These are phyloP conservation scores for Apiosordaria backusii DNA, from an alignment of 495 filamentous ascomycete species.

Conservation along the genomic window DNA sequence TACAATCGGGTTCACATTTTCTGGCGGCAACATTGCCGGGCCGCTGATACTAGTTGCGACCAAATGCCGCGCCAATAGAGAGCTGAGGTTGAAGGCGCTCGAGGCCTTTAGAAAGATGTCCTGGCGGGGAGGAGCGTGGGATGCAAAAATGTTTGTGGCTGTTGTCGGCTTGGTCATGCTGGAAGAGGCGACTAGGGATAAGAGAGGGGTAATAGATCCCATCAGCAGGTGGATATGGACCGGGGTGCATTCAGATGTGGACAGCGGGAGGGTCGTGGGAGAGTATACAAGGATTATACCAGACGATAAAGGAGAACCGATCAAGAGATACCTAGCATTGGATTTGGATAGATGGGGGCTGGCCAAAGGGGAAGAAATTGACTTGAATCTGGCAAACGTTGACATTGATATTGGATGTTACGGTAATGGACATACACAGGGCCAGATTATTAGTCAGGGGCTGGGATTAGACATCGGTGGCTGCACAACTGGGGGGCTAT, in stretches of 20 bases:
- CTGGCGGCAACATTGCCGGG: not conserved
- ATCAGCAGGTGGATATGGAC: constrained; percentile 6
- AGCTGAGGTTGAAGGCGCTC: not conserved
- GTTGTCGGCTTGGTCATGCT: not conserved
- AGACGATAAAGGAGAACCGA: not conserved
- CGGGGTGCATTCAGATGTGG: not conserved
- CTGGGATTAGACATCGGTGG: not conserved
- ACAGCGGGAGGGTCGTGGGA: not conserved
- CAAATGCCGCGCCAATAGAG: constrained; percentile 1
- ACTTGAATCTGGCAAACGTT: not conserved
- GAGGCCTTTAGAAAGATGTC: not conserved
- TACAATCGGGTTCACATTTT: not conserved
- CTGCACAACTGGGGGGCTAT: not conserved
- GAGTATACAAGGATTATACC: constrained; percentile 4
- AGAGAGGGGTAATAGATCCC: not conserved
- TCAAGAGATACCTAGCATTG: not conserved
- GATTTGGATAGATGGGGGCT: not conserved
- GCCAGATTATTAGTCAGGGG: too few relatives aligned
- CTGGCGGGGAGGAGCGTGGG: constrained; percentile 9
- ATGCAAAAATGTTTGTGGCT: constrained; percentile 4
- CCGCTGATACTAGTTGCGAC: constrained; percentile 1
- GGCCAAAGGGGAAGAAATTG: not conserved
- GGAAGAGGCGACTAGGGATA: constrained; percentile 2
- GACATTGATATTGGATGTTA: not conserved
- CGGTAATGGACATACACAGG: not conserved